These are phyloP conservation scores for Irpex rosettiformis DNA, from an alignment of 1,284 basidiomycete species.

Conservation along the genomic window DNA sequence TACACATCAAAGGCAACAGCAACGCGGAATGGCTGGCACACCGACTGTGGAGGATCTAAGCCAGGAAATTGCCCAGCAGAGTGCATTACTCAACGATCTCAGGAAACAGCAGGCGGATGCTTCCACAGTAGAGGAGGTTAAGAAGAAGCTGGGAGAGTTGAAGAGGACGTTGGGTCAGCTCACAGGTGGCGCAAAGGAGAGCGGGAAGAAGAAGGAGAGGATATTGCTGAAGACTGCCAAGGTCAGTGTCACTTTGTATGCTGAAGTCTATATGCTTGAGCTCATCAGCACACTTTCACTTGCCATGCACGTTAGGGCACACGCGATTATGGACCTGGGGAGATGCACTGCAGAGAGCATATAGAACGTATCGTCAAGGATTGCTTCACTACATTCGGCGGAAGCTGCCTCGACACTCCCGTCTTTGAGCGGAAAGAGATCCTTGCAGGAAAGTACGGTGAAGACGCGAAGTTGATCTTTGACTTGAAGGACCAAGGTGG, in stretches of 20 bases:
- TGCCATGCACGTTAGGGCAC: conserved; percentile 66
- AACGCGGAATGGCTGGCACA: conserved; percentile 16
- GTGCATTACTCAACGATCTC: conserved; percentile 54
- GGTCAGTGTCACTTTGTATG: conserved; percentile 38
- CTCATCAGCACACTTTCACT: conserved; percentile 19
- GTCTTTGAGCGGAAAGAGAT: conserved; percentile 98
- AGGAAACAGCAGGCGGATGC: conserved; percentile 49
- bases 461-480: conserved; percentile 98
- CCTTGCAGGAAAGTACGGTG: conserved; percentile 93
- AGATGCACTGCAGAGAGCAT: conserved; percentile 90
- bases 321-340: conserved; percentile 91
- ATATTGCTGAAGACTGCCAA: conserved; percentile 79
- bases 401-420: conserved; percentile 92
- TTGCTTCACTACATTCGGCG: conserved; percentile 89
- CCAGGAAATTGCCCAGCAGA: conserved; percentile 52
- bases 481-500: conserved; percentile 99
- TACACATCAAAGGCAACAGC: neutral
- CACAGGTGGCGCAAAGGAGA: conserved; percentile 34
- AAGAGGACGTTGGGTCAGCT: conserved; percentile 53
- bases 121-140: conserved; percentile 54
- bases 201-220: conserved; percentile 54
- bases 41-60: conserved; percentile 35
- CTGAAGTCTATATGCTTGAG: conserved; percentile 19
- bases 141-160: conserved; percentile 67
- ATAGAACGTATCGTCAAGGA: conserved; percentile 90